A percentile compares a stretch with the other conserved stretches of the same genome.
phyloP scores from a whole-genome alignment of 371 early-diverging fungal species.

The Syncephalastrum sp. region DNA sequence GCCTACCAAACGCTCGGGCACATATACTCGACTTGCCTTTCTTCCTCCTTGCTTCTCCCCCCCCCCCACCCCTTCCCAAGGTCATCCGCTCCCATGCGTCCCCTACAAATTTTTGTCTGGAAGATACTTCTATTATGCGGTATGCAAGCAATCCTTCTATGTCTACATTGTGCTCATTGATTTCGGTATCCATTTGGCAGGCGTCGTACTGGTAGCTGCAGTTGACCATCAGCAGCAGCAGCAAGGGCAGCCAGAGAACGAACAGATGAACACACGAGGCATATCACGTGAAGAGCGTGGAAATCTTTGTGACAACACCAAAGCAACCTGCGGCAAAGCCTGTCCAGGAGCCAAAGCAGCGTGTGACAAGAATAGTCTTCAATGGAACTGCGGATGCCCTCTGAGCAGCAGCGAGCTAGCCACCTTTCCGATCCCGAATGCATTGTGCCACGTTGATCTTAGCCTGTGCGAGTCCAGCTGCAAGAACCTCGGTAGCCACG shows the following conservation, averaged over 20 bases:
- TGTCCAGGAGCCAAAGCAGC: neutral
- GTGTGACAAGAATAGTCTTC: slow-evolving; percentile 2
- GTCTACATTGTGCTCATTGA: too few species aligned
- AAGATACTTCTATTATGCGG: too few species aligned
- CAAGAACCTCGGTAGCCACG: slow-evolving; percentile 5
- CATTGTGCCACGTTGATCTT: slow-evolving; percentile 10
- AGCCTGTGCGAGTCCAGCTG: slow-evolving; percentile 7
- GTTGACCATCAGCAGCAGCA: too few species aligned
- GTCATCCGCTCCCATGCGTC: too few species aligned
- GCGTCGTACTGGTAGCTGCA: too few species aligned
- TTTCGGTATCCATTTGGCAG: too few species aligned
- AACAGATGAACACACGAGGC: neutral
- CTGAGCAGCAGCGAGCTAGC: neutral
- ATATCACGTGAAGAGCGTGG: neutral
- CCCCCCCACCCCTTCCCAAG: too few species aligned
- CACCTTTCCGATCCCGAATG: slow-evolving; percentile 9
- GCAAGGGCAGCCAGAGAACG: neutral
- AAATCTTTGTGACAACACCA: neutral
- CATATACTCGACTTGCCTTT: too few species aligned
- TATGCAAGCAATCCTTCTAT: too few species aligned
- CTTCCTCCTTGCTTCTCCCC: too few species aligned
- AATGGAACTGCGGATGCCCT: slow-evolving; percentile 7
- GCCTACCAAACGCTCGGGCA: too few species aligned
- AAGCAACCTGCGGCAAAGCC: neutral
- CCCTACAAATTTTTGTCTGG: too few species aligned